A percentile compares a stretch with the other conserved stretches of the same genome.
phyloP scores from a whole-genome alignment of 768 basidiomycete species.

The Lentinula boryana region DNA sequence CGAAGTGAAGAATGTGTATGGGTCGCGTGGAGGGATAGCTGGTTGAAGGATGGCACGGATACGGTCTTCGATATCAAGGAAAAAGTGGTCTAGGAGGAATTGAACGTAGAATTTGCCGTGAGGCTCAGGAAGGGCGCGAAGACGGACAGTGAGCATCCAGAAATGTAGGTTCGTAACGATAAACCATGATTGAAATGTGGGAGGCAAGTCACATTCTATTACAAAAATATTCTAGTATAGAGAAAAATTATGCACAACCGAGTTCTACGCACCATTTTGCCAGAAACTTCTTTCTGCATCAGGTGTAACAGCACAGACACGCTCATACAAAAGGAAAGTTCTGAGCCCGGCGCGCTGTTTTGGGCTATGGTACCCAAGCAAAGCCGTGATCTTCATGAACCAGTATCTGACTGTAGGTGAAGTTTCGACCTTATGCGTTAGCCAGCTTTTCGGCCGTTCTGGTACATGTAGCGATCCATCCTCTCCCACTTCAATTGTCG shows the following conservation, averaged over 20 bases:
- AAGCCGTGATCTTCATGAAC: conserved; percentile 41
- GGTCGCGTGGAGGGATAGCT: conserved; percentile 27
- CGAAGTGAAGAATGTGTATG: conserved; percentile 39
- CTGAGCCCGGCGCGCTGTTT: conserved; percentile 57
- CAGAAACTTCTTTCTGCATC: conserved; percentile 61
- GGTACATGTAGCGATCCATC: background rate
- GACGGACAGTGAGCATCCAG: conserved; percentile 84
- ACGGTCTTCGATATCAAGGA: conserved; percentile 88
- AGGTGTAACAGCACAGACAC: conserved; percentile 47
- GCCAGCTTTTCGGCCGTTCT: conserved; percentile 37
- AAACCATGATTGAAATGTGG: conserved; percentile 97
- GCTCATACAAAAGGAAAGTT: conserved; percentile 52
- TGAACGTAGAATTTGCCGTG: conserved; percentile 70
- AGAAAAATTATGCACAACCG: background rate
- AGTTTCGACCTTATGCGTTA: conserved; percentile 45
- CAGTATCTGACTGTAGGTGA: conserved; percentile 40
- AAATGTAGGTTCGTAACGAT: conserved; percentile 89
- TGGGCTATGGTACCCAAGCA: conserved; percentile 55
- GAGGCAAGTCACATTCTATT: conserved; percentile 77
- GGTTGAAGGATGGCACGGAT: conserved; percentile 77
- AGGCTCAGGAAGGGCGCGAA: conserved; percentile 71
- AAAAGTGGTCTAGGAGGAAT: conserved; percentile 90
- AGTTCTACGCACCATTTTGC: conserved; percentile 48
- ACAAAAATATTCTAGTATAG: background rate
- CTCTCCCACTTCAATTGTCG: background rate